A percentile compares a stretch with the other conserved stretches of the same genome.
These are phyloP conservation scores for Chlamydomonas applanata DNA, from an alignment of 139 green algal species.

Conservation along the genomic window DNA sequence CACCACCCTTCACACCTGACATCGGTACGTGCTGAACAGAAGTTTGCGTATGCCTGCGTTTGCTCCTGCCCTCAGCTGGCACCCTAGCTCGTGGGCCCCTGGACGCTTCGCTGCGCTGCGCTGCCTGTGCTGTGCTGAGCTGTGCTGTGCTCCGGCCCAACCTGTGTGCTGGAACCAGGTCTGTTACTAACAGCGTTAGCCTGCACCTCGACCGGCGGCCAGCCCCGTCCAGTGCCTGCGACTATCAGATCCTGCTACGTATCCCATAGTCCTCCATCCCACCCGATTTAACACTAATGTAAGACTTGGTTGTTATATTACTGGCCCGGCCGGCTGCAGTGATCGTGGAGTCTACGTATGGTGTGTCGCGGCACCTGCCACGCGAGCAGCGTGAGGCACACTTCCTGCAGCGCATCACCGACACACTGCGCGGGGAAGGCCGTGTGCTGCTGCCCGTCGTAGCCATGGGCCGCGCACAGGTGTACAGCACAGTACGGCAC, in stretches of 20 bases:
- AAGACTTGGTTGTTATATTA: no score
- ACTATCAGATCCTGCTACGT: no score
- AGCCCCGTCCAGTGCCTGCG: no score
- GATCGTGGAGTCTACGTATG: conserved; percentile 94
- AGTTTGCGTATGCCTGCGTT: not conserved
- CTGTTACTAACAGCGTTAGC: no score
- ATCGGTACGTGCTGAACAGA: conserved; percentile 66
- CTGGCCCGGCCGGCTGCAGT: no score
- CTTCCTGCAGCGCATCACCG: conserved; percentile 73
- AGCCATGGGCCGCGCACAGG: conserved; percentile 91
- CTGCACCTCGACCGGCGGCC: no score
- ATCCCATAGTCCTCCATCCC: no score
- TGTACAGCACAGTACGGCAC: conserved; percentile 4
- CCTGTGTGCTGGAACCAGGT: no score
- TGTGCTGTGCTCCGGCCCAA: no score
- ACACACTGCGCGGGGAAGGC: conserved; percentile 75
- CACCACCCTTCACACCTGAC: conserved; percentile 79
- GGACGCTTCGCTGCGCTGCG: not conserved
- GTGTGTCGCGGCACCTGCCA: conserved; percentile 83
- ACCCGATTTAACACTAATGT: no score
- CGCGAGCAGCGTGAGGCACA: conserved; percentile 80
- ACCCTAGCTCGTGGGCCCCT: not conserved
- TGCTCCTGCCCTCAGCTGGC: not conserved
- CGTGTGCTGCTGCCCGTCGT: conserved; percentile 94
- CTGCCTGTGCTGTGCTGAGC: no score